Percentiles rank a stretch among this genome's conserved stretches.
These are phyloP conservation scores for Scedosporium boydii DNA, from an alignment of 2,329 filamentous ascomycete species.

Conservation along the genomic window DNA sequence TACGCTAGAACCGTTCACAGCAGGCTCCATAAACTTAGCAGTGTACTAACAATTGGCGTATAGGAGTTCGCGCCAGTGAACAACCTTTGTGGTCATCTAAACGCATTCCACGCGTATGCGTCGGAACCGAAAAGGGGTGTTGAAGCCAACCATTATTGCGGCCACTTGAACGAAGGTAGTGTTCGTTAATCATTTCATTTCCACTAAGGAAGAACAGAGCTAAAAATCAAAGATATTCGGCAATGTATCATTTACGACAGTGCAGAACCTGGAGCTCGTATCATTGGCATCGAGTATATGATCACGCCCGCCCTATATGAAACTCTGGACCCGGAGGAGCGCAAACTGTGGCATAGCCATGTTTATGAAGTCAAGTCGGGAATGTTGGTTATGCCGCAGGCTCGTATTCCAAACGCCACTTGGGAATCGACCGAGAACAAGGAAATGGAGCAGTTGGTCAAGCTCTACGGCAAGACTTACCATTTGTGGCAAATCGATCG, in stretches of 20 bases:
- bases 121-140: constrained; percentile 59
- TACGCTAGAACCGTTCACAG: too few relatives aligned
- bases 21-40: too few relatives aligned
- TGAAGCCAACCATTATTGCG: constrained; percentile 79
- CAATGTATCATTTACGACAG: constrained; percentile 83
- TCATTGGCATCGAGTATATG: constrained; percentile 87
- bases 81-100: constrained; percentile 71
- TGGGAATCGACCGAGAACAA: constrained; percentile 72
- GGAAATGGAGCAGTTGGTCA: constrained; percentile 70
- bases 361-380: constrained; percentile 67
- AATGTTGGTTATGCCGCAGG: constrained; percentile 70
- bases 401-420: constrained; percentile 42
- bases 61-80: constrained; percentile 62
- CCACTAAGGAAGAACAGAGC: neutral
- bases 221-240: constrained; percentile 49
- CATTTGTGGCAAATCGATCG: constrained; percentile 81
- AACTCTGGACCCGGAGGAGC: constrained; percentile 56
- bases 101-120: constrained; percentile 81
- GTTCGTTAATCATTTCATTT: neutral
- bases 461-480: constrained; percentile 74
- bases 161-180: constrained; percentile 46
- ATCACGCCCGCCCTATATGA: constrained; percentile 61
- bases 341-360: constrained; percentile 70
- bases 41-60: neutral
- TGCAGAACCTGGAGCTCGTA: constrained; percentile 52